A percentile compares a stretch with the other conserved stretches of the same genome.
Evolutionary conservation across 768 basidiomycete genomes (phyloP).

Genomic region (Calocera cornea): DNA sequence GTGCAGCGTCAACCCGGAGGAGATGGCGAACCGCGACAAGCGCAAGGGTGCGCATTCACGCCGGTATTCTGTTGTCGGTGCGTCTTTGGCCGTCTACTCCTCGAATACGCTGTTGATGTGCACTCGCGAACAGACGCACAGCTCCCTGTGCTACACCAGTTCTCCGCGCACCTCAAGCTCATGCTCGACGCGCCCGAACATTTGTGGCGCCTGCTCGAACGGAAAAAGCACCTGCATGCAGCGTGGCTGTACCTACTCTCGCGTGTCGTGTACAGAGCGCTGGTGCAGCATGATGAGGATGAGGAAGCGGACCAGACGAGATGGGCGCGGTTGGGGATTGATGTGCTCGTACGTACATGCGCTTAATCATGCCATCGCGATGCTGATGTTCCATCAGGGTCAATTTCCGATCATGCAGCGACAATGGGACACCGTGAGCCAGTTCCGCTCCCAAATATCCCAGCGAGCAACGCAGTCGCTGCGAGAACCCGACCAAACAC

Average conservation of each 20-base stretch:
- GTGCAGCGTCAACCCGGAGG: slow-evolving; percentile 4
- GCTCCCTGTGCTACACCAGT: slow-evolving; percentile 50
- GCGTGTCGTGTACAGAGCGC: slow-evolving; percentile 66
- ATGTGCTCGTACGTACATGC: slow-evolving; percentile 39
- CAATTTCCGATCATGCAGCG: slow-evolving; percentile 81
- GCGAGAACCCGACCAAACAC: slow-evolving; percentile 49
- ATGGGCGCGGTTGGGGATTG: slow-evolving; percentile 38
- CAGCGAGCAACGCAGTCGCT: slow-evolving; percentile 78
- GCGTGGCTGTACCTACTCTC: slow-evolving; percentile 80
- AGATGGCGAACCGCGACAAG: background rate
- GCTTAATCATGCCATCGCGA: background rate
- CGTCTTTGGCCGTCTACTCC: background rate
- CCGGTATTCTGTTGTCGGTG: background rate
- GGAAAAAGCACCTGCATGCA: slow-evolving; percentile 64
- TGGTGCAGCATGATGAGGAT: slow-evolving; percentile 49
- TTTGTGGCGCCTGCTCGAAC: slow-evolving; percentile 75
- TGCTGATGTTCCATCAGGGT: slow-evolving; percentile 33
- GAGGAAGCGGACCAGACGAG: slow-evolving; percentile 46
- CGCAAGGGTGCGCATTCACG: background rate
- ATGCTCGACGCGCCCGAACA: slow-evolving; percentile 85
- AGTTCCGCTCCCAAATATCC: slow-evolving; percentile 77
- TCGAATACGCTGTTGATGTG: too few species aligned
- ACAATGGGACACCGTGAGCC: slow-evolving; percentile 84
- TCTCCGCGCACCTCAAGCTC: slow-evolving; percentile 84
- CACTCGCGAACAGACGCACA: slow-evolving; percentile 47